Evolutionary conservation across 352 stramenopile species (phyloP).

Genomic region (Phytopythium sindhum): DNA sequence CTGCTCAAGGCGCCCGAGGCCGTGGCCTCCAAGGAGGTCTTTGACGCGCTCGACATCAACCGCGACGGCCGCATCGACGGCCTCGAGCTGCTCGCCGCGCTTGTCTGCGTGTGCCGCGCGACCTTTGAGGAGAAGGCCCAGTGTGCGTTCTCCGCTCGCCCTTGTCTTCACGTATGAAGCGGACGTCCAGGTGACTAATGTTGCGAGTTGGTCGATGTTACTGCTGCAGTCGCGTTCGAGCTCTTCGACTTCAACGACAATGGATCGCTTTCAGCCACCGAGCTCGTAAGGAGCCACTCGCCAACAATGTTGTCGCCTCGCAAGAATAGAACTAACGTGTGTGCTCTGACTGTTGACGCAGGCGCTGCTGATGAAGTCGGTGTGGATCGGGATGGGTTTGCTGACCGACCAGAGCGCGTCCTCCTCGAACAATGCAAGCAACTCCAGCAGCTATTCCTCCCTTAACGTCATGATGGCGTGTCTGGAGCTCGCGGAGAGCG

Average conservation of each 20-base stretch:
- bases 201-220: background rate
- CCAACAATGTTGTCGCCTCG: background rate
- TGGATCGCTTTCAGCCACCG: conserved; percentile 63
- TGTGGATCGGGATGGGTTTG: conserved; percentile 65
- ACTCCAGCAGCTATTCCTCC: conserved; percentile 6
- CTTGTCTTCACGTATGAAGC: background rate
- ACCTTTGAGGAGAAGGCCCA: conserved; percentile 79
- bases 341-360: conserved; percentile 9
- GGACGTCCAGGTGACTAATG: background rate
- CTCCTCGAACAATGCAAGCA: background rate
- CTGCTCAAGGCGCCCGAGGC: conserved; percentile 58
- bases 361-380: conserved; percentile 79
- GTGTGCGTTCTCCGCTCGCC: conserved; percentile 31
- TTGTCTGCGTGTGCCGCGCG: conserved; percentile 66
- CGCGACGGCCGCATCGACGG: conserved; percentile 75
- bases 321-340: background rate
- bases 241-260: conserved; percentile 83
- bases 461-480: conserved; percentile 42
- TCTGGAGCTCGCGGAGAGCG: conserved; percentile 45
- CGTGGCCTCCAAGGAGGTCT: conserved; percentile 66
- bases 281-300: conserved; percentile 33
- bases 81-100: conserved; percentile 67
- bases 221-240: conserved; percentile 50
- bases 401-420: conserved; percentile 36
- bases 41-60: conserved; percentile 70